Percentiles rank a stretch among this genome's conserved stretches.
Evolutionary conservation across 2,329 filamentous ascomycete genomes (phyloP).

Genomic region (Keithomyces neogunnii): DNA sequence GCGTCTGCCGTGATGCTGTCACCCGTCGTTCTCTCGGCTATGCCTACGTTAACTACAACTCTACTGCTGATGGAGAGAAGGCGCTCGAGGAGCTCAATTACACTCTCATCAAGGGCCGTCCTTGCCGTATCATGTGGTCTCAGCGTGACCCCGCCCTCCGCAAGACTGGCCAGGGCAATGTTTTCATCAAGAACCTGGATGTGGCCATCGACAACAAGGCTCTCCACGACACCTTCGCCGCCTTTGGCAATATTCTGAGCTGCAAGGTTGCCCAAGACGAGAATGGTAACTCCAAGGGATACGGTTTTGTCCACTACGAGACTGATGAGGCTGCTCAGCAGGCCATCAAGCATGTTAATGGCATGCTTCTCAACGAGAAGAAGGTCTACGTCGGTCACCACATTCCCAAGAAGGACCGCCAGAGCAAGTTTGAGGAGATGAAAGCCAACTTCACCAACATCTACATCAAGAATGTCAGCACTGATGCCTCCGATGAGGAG

Average conservation of each 20-base stretch:
- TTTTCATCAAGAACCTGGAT: slow-evolving; percentile 99
- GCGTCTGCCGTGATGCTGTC: slow-evolving; percentile 98
- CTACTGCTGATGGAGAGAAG: slow-evolving; percentile 90
- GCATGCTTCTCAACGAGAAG: slow-evolving; percentile 99
- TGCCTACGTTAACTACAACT: slow-evolving; percentile 99
- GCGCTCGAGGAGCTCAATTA: slow-evolving; percentile 99
- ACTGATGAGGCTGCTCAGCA: slow-evolving; percentile 93
- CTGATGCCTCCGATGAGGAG: slow-evolving; percentile 81
- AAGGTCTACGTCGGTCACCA: slow-evolving; percentile 99
- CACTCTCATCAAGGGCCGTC: slow-evolving; percentile 96
- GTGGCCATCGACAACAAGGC: slow-evolving; percentile 99
- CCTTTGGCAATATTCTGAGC: slow-evolving; percentile 97
- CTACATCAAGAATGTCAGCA: slow-evolving; percentile 96
- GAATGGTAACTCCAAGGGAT: slow-evolving; percentile 93
- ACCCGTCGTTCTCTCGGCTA: slow-evolving; percentile 98
- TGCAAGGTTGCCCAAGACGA: slow-evolving; percentile 99
- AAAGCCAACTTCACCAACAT: slow-evolving; percentile 99
- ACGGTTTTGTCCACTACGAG: slow-evolving; percentile 99
- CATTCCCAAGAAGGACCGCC: slow-evolving; percentile 99
- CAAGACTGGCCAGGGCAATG: slow-evolving; percentile 98
- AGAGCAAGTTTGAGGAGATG: slow-evolving; percentile 99
- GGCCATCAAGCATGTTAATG: slow-evolving; percentile 99
- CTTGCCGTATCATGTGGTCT: slow-evolving; percentile 99
- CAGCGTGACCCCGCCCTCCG: slow-evolving; percentile 97
- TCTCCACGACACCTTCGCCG: slow-evolving; percentile 97